A percentile compares a stretch with the other conserved stretches of the same genome.
Conservation (phyloP, 352 stramenopile genomes). For the Bremia lactucae region DNA sequence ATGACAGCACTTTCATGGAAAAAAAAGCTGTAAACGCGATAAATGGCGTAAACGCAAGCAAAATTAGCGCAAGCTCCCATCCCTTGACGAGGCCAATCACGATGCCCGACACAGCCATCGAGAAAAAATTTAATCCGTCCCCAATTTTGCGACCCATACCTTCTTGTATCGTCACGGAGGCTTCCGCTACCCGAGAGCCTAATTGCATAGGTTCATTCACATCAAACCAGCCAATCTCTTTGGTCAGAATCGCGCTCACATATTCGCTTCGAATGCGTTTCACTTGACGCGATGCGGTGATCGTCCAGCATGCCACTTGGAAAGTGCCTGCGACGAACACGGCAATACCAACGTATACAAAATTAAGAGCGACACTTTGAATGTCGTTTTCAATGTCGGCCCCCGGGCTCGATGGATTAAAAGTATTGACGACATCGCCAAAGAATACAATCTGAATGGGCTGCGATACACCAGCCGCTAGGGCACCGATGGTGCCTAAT, state of each 20-base stretch:
- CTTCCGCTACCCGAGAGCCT: slow-evolving; percentile 35
- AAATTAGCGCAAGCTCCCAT: slow-evolving; percentile 56
- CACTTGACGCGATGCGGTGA: slow-evolving; percentile 48
- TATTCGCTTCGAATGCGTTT: slow-evolving; percentile 50
- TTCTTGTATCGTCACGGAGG: slow-evolving; percentile 45
- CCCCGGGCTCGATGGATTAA: slow-evolving; percentile 32
- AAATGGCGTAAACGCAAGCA: slow-evolving; percentile 55
- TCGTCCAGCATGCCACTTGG: slow-evolving; percentile 53
- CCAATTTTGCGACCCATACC: slow-evolving; percentile 56
- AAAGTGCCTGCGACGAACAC: slow-evolving; percentile 39
- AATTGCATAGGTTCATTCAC: slow-evolving; percentile 55
- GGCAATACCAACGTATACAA: slow-evolving; percentile 39
- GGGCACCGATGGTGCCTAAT: slow-evolving; percentile 29
- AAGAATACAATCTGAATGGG: slow-evolving; percentile 66
- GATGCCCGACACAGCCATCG: slow-evolving; percentile 54
- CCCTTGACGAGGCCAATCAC: slow-evolving; percentile 50
- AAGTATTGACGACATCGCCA: slow-evolving; percentile 59
- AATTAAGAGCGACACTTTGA: slow-evolving; percentile 37
- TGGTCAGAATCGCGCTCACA: slow-evolving; percentile 39
- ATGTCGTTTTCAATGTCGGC: slow-evolving; percentile 20
- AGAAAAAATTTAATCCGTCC: slow-evolving; percentile 41
- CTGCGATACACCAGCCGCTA: slow-evolving; percentile 36
- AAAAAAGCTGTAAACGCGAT: slow-evolving; percentile 42
- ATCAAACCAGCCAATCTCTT: slow-evolving; percentile 66
- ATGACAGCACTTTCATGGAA: slow-evolving; percentile 38